These are phyloP conservation scores for Ganoderma lucidum DNA, from an alignment of 1,284 basidiomycete species.

Conservation along the genomic window DNA sequence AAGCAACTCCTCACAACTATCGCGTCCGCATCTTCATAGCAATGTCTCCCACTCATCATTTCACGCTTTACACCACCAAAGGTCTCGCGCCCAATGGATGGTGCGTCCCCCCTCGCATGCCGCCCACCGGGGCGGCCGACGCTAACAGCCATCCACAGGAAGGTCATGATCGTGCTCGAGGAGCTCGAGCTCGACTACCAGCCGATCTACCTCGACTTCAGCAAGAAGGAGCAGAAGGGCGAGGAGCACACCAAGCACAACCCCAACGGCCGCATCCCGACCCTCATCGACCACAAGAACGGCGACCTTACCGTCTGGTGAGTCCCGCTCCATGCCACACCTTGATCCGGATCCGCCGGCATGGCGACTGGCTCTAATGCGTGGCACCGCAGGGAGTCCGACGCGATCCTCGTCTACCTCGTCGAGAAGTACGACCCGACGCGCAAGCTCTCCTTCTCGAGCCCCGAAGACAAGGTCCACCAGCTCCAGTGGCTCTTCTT, in stretches of 20 bases:
- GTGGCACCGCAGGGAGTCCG: conserved; percentile 38
- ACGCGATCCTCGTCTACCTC: conserved; percentile 43
- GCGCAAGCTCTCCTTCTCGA: conserved; percentile 34
- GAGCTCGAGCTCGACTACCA: conserved; percentile 43
- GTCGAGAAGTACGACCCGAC: conserved; percentile 33
- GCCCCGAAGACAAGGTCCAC: conserved; percentile 32
- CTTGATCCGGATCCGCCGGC: neutral
- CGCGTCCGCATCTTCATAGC: neutral
- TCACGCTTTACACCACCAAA: conserved; percentile 2
- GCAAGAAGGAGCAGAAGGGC: conserved; percentile 40
- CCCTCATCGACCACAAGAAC: conserved; percentile 46
- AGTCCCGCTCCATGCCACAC: neutral
- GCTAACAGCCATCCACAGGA: conserved; percentile 24
- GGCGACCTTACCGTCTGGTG: conserved; percentile 38
- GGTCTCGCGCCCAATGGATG: conserved; percentile 8
- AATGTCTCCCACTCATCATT: conserved; percentile 3
- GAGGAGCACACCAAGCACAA: conserved; percentile 37
- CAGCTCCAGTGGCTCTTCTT: conserved; percentile 39
- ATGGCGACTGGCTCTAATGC: neutral
- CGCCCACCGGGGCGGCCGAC: no score
- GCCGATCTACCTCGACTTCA: conserved; percentile 39
- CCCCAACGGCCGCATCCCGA: conserved; percentile 46
- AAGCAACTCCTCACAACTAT: neutral
- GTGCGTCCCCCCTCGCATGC: neutral
- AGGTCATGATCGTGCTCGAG: conserved; percentile 39